Conservation (phyloP, 371 early-diverging fungal genomes). For the Apophysomyces sp. region DNA sequence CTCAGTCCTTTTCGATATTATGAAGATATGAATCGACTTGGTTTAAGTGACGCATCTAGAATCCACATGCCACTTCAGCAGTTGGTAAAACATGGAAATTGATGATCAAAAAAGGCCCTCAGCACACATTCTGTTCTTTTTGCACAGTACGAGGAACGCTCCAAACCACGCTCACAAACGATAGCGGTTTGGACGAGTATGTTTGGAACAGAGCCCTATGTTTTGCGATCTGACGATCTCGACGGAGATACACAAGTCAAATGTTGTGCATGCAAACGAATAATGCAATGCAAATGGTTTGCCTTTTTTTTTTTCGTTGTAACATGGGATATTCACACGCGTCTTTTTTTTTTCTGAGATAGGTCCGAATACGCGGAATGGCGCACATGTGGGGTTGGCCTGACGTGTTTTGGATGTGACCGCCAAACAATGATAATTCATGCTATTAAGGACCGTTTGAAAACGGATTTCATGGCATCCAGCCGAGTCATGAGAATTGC, state of each 20-base stretch:
- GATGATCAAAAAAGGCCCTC: not conserved
- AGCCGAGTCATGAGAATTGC: too few species aligned
- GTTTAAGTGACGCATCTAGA: not conserved
- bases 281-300: not conserved
- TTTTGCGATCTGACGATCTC: too few species aligned
- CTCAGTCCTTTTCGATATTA: constrained; percentile 40
- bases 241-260: too few species aligned
- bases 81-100: constrained; percentile 3
- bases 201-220: too few species aligned
- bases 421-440: not conserved
- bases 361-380: constrained; percentile 10
- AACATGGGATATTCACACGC: not conserved
- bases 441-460: not conserved
- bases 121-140: too few species aligned
- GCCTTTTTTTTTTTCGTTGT: not conserved
- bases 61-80: not conserved
- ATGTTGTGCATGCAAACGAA: too few species aligned
- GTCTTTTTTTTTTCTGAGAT: not conserved
- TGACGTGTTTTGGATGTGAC: not conserved
- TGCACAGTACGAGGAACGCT: too few species aligned
- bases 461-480: too few species aligned
- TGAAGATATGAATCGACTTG: constrained; percentile 35
- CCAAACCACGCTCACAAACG: too few species aligned
- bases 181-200: too few species aligned
- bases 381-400: not conserved